phyloP scores from a whole-genome alignment of 768 basidiomycete species.

The Ramaria sp. region DNA sequence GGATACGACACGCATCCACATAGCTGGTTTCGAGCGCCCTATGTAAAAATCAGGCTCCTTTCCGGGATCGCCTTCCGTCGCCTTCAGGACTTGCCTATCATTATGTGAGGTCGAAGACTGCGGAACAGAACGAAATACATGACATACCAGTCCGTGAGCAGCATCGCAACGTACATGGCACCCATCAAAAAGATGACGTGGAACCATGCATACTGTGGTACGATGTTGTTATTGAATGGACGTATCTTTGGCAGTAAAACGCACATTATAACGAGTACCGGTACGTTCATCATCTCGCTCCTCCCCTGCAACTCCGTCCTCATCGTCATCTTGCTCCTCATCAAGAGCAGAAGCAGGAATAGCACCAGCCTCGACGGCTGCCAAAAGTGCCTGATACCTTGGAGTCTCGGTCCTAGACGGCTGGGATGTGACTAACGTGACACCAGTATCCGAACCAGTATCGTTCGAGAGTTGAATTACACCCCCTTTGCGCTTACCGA shows the following conservation, averaged over 20 bases:
- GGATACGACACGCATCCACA: conserved; percentile 99
- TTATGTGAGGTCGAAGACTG: background rate
- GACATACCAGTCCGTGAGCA: conserved; percentile 91
- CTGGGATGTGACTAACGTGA: conserved; percentile 67
- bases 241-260: conserved; percentile 15
- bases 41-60: conserved; percentile 77
- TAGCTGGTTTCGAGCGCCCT: conserved; percentile 88
- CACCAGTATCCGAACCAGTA: conserved; percentile 44
- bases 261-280: conserved; percentile 89
- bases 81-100: conserved; percentile 61
- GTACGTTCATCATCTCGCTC: conserved; percentile 84
- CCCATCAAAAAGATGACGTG: conserved; percentile 94
- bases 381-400: conserved; percentile 85
- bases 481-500: conserved; percentile 59
- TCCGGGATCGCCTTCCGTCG: conserved; percentile 31
- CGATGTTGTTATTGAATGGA: conserved; percentile 10
- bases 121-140: background rate
- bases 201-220: conserved; percentile 88
- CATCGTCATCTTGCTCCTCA: conserved; percentile 65
- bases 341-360: conserved; percentile 87
- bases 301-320: conserved; percentile 48
- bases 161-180: conserved; percentile 95
- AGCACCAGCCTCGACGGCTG: conserved; percentile 93
- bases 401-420: conserved; percentile 79
- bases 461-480: conserved; percentile 53